Evolutionary conservation across 495 filamentous ascomycete genomes (phyloP).

Genomic region (Podospora pseudopauciseta): DNA sequence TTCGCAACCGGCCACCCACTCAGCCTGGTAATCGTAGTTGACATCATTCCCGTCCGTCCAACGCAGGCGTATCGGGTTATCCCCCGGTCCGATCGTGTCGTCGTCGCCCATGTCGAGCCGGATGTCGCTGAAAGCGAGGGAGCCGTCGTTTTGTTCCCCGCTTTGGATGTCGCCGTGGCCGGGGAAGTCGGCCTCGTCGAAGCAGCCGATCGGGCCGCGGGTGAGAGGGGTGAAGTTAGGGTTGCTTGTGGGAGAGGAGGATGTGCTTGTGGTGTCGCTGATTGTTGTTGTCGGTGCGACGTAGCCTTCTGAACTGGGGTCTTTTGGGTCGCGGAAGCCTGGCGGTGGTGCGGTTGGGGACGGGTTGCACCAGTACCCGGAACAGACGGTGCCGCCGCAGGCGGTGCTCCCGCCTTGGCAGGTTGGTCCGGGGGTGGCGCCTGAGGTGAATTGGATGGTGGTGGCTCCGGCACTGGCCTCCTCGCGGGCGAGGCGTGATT

Average conservation of each 20-base stretch:
- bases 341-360: no score
- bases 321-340: neutral
- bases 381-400: no score
- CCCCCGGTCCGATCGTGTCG: slow-evolving; percentile 10
- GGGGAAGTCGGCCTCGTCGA: slow-evolving; percentile 15
- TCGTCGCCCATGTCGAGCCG: neutral
- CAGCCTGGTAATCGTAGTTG: slow-evolving; percentile 14
- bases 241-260: neutral
- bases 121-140: neutral
- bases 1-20: slow-evolving; percentile 14
- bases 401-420: no score
- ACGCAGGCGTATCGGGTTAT: slow-evolving; percentile 6
- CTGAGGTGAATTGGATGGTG: no score
- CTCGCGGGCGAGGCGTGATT: no score
- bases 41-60: slow-evolving; percentile 4
- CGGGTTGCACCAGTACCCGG: no score
- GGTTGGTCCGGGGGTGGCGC: no score
- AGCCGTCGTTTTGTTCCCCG: slow-evolving; percentile 6
- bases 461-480: no score
- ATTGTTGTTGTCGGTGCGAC: slow-evolving; percentile 6
- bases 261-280: neutral
- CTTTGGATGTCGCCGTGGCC: slow-evolving; percentile 15
- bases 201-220: slow-evolving; percentile 13
- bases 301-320: slow-evolving; percentile 12
- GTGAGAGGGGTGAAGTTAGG: slow-evolving; percentile 2